phyloP scores from a whole-genome alignment of 306 rosid genomes.

The Hylodesmum podocarpum region DNA sequence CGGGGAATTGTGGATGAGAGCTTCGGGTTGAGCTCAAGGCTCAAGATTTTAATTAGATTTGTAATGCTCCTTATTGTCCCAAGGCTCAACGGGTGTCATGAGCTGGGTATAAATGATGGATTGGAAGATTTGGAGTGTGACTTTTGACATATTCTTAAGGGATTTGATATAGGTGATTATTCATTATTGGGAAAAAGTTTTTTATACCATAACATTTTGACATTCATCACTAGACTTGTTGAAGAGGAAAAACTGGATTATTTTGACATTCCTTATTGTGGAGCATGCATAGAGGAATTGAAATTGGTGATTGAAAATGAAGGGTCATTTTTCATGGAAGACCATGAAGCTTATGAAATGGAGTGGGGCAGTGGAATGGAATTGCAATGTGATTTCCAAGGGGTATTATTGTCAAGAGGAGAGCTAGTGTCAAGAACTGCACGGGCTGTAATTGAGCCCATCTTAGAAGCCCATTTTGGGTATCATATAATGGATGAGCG shows the following conservation, averaged over 20 bases:
- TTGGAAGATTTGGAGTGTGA: no score
- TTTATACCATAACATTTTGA: no score
- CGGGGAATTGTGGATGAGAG: no score
- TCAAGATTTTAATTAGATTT: no score
- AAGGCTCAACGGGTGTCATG: no score
- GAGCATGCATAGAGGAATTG: constrained; percentile 63
- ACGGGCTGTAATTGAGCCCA: constrained; percentile 75
- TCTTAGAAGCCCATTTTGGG: constrained; percentile 68
- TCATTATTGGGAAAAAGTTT: no score
- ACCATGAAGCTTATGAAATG: constrained; percentile 35
- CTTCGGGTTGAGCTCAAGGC: no score
- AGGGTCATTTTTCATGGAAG: constrained; percentile 60
- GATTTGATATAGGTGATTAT: no score
- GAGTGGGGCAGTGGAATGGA: constrained; percentile 62
- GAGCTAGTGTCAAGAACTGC: constrained; percentile 29
- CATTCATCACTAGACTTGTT: no score
- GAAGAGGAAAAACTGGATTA: constrained; percentile 67
- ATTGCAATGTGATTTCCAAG: not conserved
- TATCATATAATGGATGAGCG: constrained; percentile 49
- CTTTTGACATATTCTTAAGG: no score
- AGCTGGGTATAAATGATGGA: no score
- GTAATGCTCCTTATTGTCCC: no score
- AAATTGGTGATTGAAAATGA: constrained; percentile 48
- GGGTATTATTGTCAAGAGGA: not conserved
- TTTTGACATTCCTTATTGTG: constrained; percentile 74